Base-by-base conservation (phyloP, 441 rosid genomes). In the Omphalea diandra region DNA sequence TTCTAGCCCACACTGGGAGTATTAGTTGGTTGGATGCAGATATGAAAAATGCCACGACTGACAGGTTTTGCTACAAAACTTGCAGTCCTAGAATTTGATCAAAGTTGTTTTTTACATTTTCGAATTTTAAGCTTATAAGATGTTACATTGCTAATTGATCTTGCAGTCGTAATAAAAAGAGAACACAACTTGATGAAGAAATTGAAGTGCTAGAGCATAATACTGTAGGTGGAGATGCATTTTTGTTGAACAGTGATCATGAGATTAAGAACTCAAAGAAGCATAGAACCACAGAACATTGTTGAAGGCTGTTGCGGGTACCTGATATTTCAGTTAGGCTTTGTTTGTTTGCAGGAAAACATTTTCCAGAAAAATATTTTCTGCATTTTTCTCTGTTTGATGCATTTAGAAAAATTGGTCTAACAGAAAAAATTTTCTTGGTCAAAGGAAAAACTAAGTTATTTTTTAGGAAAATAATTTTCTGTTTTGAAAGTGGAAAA, bases 21-120 rank as follows among this genome's bases (percentile, higher is more conserved):
- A 74, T 83, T 10, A 67, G 76, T 72, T 91, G 91, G 93, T 78
- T 92, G 27, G 87, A 86, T 47, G 88, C 82, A 72, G 65, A 82
- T 52, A 68, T 67, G 20, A 72, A 74, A 60, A 82, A 80, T 61
- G 53, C 47, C 72, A 73, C 58, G 70, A 65, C 24, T 31, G 80
- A 83, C 63, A 84, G 89, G 95, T 78, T 84, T 57, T 47, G 38
- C 55, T 35, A 12, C 55, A 68, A 14, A 65, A 20, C 35, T 31
- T 49, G 50, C 38, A n/a, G 49, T 36, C 46, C 50, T 59, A 12
- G 26, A 31, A 43, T 57, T 38, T 76, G 1, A 32, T 22, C 17
- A 14, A 40, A n/a, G 33, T 18, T 36, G 54, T 57, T 61, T 36
- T n/a, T 26, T 43, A 20, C 60, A 55, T 55, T 41, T 59, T 63